Conservation (phyloP, 2,329 filamentous ascomycete genomes). For the Pseudocercospora fuligena region DNA sequence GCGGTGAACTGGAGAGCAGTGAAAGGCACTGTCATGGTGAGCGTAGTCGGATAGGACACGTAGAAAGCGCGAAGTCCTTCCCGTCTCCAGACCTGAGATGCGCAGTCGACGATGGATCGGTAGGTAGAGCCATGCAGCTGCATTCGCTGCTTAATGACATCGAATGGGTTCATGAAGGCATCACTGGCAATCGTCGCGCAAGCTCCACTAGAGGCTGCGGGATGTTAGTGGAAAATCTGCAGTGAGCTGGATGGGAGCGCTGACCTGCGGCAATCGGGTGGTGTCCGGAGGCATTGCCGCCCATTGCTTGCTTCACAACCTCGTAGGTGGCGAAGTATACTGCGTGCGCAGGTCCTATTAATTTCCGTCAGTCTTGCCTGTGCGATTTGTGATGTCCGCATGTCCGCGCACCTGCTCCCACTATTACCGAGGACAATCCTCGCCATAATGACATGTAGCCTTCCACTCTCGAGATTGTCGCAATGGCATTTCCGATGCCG, state of each 20-base stretch:
- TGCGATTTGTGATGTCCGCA: background rate
- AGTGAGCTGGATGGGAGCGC: conserved; percentile 18
- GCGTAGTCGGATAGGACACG: conserved; percentile 95
- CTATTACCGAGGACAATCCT: conserved; percentile 92
- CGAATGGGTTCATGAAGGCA: conserved; percentile 98
- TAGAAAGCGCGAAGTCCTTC: conserved; percentile 95
- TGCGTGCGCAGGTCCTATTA: conserved; percentile 86
- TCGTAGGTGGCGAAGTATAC: conserved; percentile 99
- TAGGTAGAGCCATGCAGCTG: conserved; percentile 96
- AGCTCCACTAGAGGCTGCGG: conserved; percentile 83
- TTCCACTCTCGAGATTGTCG: conserved; percentile 88
- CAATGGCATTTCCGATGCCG: conserved; percentile 88
- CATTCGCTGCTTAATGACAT: conserved; percentile 99
- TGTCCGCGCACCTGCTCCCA: conserved; percentile 75
- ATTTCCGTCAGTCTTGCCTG: conserved; percentile 34
- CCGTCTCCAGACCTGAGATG: conserved; percentile 80
- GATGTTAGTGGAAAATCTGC: conserved; percentile 15
- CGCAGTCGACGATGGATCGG: conserved; percentile 84
- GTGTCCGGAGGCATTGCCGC: conserved; percentile 87
- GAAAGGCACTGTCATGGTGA: conserved; percentile 98
- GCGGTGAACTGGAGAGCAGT: conserved; percentile 96
- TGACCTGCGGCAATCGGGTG: conserved; percentile 91
- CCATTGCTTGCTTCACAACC: conserved; percentile 93
- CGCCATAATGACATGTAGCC: conserved; percentile 92
- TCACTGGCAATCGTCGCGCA: conserved; percentile 96